Evolutionary conservation across 108 stramenopile genomes (phyloP).

Genomic region (Conticribra weissflogii): DNA sequence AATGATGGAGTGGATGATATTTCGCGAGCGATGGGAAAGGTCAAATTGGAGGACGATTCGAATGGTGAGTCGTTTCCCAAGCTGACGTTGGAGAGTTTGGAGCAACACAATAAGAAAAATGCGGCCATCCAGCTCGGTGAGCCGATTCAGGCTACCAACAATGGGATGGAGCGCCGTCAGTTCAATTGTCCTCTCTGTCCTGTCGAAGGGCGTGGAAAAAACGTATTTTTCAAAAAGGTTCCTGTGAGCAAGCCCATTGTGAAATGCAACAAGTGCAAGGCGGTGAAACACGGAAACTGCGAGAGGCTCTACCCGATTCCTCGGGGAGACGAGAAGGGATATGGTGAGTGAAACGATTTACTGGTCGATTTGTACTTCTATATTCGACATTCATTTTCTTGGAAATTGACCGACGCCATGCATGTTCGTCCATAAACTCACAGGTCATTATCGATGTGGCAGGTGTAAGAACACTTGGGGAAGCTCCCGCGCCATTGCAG

Average conservation of each 20-base stretch:
- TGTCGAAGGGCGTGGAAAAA: conserved; percentile 34
- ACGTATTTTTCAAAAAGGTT: conserved; percentile 48
- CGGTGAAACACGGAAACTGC: conserved; percentile 23
- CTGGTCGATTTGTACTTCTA: too few species aligned
- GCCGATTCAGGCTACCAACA: conserved; percentile 1
- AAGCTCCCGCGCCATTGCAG: conserved; percentile 30
- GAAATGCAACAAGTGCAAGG: conserved; percentile 47
- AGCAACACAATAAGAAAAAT: conserved; percentile 20
- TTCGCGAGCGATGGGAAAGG: background rate
- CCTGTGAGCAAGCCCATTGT: conserved; percentile 40
- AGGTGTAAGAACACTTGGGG: conserved; percentile 41
- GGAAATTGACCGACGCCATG: too few species aligned
- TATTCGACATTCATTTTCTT: too few species aligned
- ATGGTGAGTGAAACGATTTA: conserved; percentile 23
- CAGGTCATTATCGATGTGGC: conserved; percentile 28
- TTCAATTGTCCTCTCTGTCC: conserved; percentile 57
- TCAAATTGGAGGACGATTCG: background rate
- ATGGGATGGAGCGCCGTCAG: conserved; percentile 47
- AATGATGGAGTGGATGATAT: background rate
- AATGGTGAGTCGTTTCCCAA: background rate
- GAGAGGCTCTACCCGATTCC: conserved; percentile 38
- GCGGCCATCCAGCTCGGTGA: background rate
- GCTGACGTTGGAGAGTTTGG: conserved; percentile 17
- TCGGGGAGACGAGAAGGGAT: conserved; percentile 42
- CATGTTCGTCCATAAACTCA: too few species aligned